Evolutionary conservation across 345 rosid species (phyloP).

Genomic region (Lumnitzera littorea): DNA sequence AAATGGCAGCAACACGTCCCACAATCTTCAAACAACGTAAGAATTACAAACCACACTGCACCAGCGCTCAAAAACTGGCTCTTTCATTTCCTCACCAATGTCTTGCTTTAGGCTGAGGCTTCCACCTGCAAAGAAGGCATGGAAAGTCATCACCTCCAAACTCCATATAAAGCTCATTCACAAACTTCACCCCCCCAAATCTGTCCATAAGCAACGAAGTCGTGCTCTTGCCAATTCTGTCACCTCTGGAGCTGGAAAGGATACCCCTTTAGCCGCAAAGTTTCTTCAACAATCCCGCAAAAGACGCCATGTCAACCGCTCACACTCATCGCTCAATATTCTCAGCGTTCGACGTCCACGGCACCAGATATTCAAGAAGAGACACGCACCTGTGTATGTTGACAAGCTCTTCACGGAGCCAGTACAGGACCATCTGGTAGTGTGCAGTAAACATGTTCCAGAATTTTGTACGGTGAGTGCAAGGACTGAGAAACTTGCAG

Average conservation of each 20-base stretch:
- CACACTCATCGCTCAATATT: background rate
- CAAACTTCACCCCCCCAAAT: constrained; percentile 32
- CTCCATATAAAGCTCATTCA: constrained; percentile 30
- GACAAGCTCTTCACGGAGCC: constrained; percentile 42
- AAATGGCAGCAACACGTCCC: too few relatives aligned
- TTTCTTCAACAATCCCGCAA: background rate
- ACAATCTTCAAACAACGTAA: too few relatives aligned
- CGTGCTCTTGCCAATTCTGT: background rate
- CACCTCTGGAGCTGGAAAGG: background rate
- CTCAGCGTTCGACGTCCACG: background rate
- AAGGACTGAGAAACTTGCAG: background rate
- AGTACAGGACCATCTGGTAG: background rate
- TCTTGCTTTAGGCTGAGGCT: constrained; percentile 45
- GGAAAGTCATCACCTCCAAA: constrained; percentile 62
- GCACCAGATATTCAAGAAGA: constrained; percentile 25
- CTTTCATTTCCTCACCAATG: constrained; percentile 18
- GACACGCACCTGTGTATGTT: constrained; percentile 37
- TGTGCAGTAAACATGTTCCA: background rate
- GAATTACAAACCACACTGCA: too few relatives aligned
- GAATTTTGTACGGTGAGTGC: background rate
- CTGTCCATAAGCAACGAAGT: constrained; percentile 13
- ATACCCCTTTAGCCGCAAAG: background rate
- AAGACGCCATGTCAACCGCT: background rate
- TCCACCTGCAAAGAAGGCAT: constrained; percentile 57
- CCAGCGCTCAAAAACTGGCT: background rate